A percentile compares a stretch with the other conserved stretches of the same genome.
phyloP scores from a whole-genome alignment of 139 green algal genomes.

The Chlorella sp. region DNA sequence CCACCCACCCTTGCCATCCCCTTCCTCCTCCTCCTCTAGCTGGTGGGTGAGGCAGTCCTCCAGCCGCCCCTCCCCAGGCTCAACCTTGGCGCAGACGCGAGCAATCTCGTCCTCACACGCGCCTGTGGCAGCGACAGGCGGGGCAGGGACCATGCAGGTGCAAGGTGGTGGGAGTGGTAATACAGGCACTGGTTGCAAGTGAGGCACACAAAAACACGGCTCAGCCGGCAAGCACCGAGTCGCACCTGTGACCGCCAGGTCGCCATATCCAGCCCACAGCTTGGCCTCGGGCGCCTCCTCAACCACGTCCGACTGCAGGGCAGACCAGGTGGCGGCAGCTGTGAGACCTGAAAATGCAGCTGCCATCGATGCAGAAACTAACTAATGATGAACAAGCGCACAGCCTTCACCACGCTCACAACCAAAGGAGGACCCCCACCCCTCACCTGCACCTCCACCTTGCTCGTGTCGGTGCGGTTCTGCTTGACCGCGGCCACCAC shows the following conservation, averaged over 20 bases:
- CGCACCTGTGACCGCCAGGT: slow-evolving; percentile 49
- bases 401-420: too few species aligned
- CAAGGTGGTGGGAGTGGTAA: too few species aligned
- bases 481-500: background rate
- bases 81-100: slow-evolving; percentile 66
- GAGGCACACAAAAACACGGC: background rate
- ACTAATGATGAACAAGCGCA: too few species aligned
- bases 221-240: background rate
- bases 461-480: background rate
- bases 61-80: slow-evolving; percentile 64
- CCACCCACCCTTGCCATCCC: slow-evolving; percentile 42
- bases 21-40: slow-evolving; percentile 52
- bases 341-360: too few species aligned
- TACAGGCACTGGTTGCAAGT: too few species aligned
- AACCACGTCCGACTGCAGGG: slow-evolving; percentile 29
- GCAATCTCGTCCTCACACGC: slow-evolving; percentile 71
- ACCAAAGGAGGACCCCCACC: too few species aligned
- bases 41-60: slow-evolving; percentile 74
- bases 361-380: too few species aligned
- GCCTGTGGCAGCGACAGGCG: slow-evolving; percentile 57
- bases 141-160: too few species aligned
- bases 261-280: slow-evolving; percentile 40
- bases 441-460: background rate
- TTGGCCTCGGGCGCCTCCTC: slow-evolving; percentile 32
- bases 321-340: too few species aligned